Evolutionary conservation across 2,329 filamentous ascomycete species (phyloP).

Genomic region (Ceratocystiopsis brevicomis): DNA sequence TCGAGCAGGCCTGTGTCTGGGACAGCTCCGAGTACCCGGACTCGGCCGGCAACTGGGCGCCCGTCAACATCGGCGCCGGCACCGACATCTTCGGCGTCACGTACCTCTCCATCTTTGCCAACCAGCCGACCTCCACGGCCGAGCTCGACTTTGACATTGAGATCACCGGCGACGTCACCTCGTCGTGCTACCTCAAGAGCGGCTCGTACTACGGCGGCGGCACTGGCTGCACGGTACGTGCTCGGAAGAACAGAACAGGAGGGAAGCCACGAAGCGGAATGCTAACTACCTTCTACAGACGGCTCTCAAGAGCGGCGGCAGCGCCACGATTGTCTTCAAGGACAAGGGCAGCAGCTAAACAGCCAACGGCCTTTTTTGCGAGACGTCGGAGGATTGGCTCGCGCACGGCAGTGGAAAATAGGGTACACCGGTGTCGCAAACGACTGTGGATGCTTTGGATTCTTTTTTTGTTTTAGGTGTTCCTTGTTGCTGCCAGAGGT

Average conservation of each 20-base stretch:
- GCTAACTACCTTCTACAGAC: no score
- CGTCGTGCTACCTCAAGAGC: constrained; percentile 44
- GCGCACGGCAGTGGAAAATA: no score
- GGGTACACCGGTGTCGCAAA: no score
- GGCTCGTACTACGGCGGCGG: constrained; percentile 40
- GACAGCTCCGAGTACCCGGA: constrained; percentile 26
- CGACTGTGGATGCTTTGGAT: no score
- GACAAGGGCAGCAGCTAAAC: no score
- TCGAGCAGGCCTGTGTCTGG: constrained; percentile 63
- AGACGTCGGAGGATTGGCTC: not conserved
- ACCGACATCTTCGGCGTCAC: constrained; percentile 43
- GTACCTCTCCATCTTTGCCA: constrained; percentile 72
- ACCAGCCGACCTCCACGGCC: constrained; percentile 53
- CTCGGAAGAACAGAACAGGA: no score
- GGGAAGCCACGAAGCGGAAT: no score
- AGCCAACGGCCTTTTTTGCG: no score
- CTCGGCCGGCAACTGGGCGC: constrained; percentile 66
- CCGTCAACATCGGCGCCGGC: constrained; percentile 69
- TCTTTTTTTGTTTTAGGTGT: no score
- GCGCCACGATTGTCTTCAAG: no score
- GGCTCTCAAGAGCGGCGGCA: no score
- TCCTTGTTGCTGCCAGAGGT: no score
- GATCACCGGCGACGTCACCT: constrained; percentile 45
- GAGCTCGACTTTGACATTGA: constrained; percentile 62
- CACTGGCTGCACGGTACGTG: constrained; percentile 60